Base-by-base conservation (phyloP, 768 basidiomycete species). In the Antrodiella citrinella region DNA sequence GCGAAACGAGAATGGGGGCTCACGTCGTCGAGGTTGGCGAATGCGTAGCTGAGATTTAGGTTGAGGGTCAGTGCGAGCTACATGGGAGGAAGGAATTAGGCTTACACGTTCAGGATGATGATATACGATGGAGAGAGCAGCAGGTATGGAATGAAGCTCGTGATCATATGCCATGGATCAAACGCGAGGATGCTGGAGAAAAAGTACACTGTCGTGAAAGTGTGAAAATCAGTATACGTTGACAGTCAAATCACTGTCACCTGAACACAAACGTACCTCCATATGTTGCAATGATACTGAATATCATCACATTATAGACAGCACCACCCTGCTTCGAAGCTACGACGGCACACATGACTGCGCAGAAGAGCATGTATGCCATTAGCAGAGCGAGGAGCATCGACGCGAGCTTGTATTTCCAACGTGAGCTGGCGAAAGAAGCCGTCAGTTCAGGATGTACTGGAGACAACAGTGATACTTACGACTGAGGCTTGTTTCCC, bases 151-250 rank as follows among this genome's bases (percentile, higher is more conserved):
- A 84, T 57, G 61, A 93, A 92, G 59, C 89, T 92, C 7, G 94
- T 97, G 55, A 96, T 44, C 72, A 98, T 82, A 67, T 98, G 95
- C 91, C 91, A 94, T 3, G 96, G 94, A 66, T 99, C 96, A 51
- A 94, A 78, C 0, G 91, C 90, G 38, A 97, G 69, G 35, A 96
- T 56, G 53, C 86, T 85, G 41, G 87, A 78, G 26, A 85, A 69
- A 4, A 86, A 71, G 66, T 89, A 96, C 35, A 88, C 84, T 84
- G 49, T 44, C 41, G 25, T 43, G 9, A 38, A n/a, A n/a, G n/a
- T n/a, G n/a, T n/a, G 7, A 35, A 7, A 38, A 23, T 59, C 15
- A 46, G 51, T 38, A 51, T 45, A 24, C 26, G 19, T 26, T 20
- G 41, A 19, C 41, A 19, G 15, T 7, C 41, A 22, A 18, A 18